A percentile compares a stretch with the other conserved stretches of the same genome.
Evolutionary conservation across 1,139 yeast genomes (phyloP).

Genomic region (Starmera stellimalicola): DNA sequence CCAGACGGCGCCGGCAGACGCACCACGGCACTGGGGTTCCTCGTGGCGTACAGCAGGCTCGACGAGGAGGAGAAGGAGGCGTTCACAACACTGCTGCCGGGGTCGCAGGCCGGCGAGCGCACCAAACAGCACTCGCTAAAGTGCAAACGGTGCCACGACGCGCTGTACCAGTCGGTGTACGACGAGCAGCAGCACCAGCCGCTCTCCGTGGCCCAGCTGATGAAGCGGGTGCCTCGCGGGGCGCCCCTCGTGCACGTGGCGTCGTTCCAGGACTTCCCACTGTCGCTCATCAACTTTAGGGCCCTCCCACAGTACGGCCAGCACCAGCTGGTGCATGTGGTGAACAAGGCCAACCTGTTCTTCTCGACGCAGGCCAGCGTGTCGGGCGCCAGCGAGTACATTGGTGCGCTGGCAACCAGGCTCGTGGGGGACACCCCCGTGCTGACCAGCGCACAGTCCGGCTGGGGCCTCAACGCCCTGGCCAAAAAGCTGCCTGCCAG

Average conservation of each 20-base stretch:
- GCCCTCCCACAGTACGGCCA: constrained; percentile 28
- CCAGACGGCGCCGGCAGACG: too few species aligned
- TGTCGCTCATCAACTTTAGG: constrained; percentile 33
- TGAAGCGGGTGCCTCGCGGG: too few species aligned
- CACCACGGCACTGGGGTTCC: too few species aligned
- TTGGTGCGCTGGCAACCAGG: constrained; percentile 27
- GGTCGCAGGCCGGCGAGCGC: too few species aligned
- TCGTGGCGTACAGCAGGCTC: too few species aligned
- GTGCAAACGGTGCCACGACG: constrained; percentile 51
- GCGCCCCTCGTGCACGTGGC: too few species aligned
- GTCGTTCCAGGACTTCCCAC: constrained; percentile 69
- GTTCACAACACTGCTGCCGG: too few species aligned
- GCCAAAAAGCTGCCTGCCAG: constrained; percentile 23
- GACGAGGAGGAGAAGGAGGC: too few species aligned
- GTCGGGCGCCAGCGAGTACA: too few species aligned
- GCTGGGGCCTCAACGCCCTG: constrained; percentile 13
- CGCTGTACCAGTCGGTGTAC: constrained; percentile 33
- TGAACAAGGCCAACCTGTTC: constrained; percentile 52
- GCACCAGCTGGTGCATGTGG: constrained; percentile 42
- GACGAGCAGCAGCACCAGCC: constrained; percentile 28
- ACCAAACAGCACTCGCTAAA: too few species aligned
- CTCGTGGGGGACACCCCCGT: constrained; percentile 8
- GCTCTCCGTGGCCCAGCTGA: too few species aligned
- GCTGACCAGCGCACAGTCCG: constrained; percentile 15
- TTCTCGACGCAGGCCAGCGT: too few species aligned